Evolutionary conservation across 129 eudicot species (phyloP), one percentile per base, ranked within the genome.

Genomic region (Lonicera japonica): DNA sequence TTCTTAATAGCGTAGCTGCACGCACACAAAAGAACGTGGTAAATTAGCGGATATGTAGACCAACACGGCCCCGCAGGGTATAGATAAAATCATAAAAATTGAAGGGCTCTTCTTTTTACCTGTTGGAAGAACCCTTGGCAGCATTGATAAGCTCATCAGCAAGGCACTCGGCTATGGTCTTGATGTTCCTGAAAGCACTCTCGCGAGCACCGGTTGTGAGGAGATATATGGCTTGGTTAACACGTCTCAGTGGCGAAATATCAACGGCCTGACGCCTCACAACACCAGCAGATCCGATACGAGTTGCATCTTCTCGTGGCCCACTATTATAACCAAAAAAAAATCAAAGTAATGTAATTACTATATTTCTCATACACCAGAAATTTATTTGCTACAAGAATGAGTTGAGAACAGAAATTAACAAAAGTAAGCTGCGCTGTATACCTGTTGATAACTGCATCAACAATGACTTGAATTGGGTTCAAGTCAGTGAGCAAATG

Each of bases 251-350:
- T 21, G 95, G 95, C 20, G 95, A 86, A 41, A 86, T 83, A 86
- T 86, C 95, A 77, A 86, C 95, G 16, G 95, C 95, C 53, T 86
- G 95, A 62, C 95, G 83, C 65, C 90, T 80, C 48, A 86, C 95
- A 63, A 86, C 95, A 77, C 95, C 95, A 66, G 95, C 95, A 43
- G 90, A 86, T 25, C 89, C 95, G 41, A 86, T 86, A 12, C 95
- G 78, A 5, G 95, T 86, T n/a, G 95, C 95, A 72, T 86, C 90
- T 80, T 86, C 95, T 64, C 95, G 82, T 36, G 95, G 95, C 51
- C 90, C 90, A 83, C 95, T 86, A 73, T 13, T 29, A 29, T n/a
- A 29, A 29, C 36, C 36, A 29, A 29, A 29, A 29, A 29, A 29
- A 29, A n/a, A n/a, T n/a, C n/a, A n/a, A n/a, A n/a, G n/a, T n/a